Conservation (phyloP, 768 basidiomycete genomes). For the Boletus patriciae region DNA sequence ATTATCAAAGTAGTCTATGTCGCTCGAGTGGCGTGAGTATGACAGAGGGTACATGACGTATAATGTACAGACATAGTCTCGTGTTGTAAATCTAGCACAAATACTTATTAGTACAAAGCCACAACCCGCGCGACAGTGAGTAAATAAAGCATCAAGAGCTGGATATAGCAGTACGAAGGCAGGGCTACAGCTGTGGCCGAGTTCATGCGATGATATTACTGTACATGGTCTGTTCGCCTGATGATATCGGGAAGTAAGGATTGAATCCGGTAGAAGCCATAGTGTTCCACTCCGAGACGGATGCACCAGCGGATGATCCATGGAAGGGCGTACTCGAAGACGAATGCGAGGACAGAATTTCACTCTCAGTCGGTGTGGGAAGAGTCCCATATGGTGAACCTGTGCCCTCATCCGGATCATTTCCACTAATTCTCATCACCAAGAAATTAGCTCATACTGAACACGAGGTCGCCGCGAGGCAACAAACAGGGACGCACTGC, state of each 20-base stretch:
- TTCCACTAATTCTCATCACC: conserved; percentile 44
- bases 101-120: conserved; percentile 29
- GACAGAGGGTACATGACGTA: conserved; percentile 33
- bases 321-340: conserved; percentile 44
- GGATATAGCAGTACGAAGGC: conserved; percentile 4
- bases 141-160: conserved; percentile 26
- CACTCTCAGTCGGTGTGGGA: conserved; percentile 63
- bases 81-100: conserved; percentile 31
- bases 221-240: conserved; percentile 57
- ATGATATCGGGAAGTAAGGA: conserved; percentile 63
- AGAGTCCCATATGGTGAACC: conserved; percentile 53
- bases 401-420: conserved; percentile 49
- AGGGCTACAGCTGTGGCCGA: neutral
- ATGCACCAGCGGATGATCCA: conserved; percentile 44
- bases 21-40: conserved; percentile 13
- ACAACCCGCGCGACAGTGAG: conserved; percentile 32
- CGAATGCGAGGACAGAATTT: conserved; percentile 49
- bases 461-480: conserved; percentile 38
- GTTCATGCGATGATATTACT: conserved; percentile 56
- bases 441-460: conserved; percentile 32
- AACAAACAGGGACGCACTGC: conserved; percentile 51
- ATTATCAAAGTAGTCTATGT: conserved; percentile 24
- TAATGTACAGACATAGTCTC: conserved; percentile 31
- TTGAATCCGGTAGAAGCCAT: conserved; percentile 58
- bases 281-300: conserved; percentile 63